These are phyloP conservation scores for Diaporthe sp. DNA, from an alignment of 2,329 filamentous ascomycete genomes.

Conservation along the genomic window DNA sequence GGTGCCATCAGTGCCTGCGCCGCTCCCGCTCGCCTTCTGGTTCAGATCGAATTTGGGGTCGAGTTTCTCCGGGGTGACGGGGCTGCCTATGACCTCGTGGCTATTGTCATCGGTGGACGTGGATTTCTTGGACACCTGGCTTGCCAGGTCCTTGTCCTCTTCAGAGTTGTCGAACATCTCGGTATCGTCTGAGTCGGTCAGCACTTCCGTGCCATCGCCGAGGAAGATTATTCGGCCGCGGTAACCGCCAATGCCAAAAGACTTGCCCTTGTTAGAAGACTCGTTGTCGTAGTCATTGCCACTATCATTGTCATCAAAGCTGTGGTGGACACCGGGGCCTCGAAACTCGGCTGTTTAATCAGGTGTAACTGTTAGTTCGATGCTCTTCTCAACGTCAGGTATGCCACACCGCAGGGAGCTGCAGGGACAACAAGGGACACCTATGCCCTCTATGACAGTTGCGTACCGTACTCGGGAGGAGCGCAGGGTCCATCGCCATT, in stretches of 20 bases:
- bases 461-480: conserved; percentile 99
- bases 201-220: conserved; percentile 93
- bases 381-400: background rate
- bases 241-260: conserved; percentile 78
- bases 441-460: conserved; percentile 49
- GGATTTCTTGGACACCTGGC: conserved; percentile 81
- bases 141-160: conserved; percentile 88
- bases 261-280: conserved; percentile 64
- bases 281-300: conserved; percentile 83
- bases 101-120: conserved; percentile 46
- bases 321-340: conserved; percentile 84
- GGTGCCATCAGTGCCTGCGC: background rate
- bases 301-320: conserved; percentile 84
- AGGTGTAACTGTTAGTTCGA: conserved; percentile 46
- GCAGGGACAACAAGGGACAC: background rate
- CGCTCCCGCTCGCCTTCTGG: conserved; percentile 28
- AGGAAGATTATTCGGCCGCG: conserved; percentile 93
- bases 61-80: conserved; percentile 42
- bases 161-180: conserved; percentile 93
- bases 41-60: conserved; percentile 39
- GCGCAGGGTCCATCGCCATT: conserved; percentile 98
- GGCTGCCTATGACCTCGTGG: conserved; percentile 41
- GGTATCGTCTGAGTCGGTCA: conserved; percentile 88
- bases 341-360: conserved; percentile 81
- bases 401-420: background rate